Evolutionary conservation across 2,329 filamentous ascomycete genomes (phyloP).

Genomic region (Emericellopsis cladophorae): DNA sequence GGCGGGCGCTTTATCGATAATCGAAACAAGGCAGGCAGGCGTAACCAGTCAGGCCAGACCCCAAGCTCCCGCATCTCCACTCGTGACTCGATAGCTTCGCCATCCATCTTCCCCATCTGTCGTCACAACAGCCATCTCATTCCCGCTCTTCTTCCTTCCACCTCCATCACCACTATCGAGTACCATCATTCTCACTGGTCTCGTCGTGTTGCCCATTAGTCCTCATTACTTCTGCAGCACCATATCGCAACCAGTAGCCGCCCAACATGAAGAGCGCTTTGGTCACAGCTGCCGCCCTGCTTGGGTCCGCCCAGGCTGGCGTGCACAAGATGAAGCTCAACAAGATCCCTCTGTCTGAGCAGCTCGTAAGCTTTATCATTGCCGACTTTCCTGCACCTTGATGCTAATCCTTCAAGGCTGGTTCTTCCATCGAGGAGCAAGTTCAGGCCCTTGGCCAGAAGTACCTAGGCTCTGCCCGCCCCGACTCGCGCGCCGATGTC

Average conservation of each 20-base stretch:
- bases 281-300: constrained; percentile 58
- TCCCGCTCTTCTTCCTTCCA: background rate
- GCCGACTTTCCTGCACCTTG: background rate
- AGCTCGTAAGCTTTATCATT: constrained; percentile 55
- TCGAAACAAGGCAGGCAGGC: too few species aligned
- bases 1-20: too few species aligned
- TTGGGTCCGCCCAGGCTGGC: constrained; percentile 72
- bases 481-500: constrained; percentile 55
- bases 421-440: constrained; percentile 69
- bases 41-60: background rate
- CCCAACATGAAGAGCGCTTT: constrained; percentile 75
- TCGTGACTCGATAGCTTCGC: background rate
- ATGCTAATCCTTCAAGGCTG: constrained; percentile 36
- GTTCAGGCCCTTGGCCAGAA: constrained; percentile 81
- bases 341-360: constrained; percentile 86
- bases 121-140: background rate
- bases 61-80: background rate
- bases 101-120: background rate
- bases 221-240: background rate
- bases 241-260: constrained; percentile 3
- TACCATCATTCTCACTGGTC: constrained; percentile 1
- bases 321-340: constrained; percentile 96
- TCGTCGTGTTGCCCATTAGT: background rate
- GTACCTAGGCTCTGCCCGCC: constrained; percentile 67
- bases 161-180: background rate